Base-by-base conservation (phyloP, 1,139 yeast species). In the Nakaseomyces bracarensis region DNA sequence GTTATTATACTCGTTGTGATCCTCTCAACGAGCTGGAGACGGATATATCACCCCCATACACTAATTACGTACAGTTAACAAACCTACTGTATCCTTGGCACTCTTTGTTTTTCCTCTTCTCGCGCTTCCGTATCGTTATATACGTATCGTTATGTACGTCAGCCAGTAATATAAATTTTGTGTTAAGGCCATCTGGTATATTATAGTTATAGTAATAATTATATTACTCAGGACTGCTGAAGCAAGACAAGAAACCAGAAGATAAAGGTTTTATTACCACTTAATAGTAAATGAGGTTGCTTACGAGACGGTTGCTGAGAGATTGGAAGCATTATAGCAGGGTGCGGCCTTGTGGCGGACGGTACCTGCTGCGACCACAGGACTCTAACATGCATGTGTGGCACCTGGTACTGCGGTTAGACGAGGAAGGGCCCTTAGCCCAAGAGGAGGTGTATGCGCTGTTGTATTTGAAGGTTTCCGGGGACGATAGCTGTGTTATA, bases 321-420 rank as follows among this genome's bases (percentile, higher is more conserved):
- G 64, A 58, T 20, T 59, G 63, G 64, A 60, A 58, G 36, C 46
- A 47, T 28, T 35, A 37, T 16, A 35, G 16, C 10, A 22, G 38
- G 14, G 30, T 16, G 29, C 58, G 3, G 35, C 13, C 21, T 4
- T 8, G 23, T 10, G 22, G 5, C 8, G 31, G 22, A 25, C 38
- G 11, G 40, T 57, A 42, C 36, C 41, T 46, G 42, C 37, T 58
- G 30, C 51, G 49, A 38, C 64, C 64, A 16, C 62, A 59, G 42
- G 64, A 60, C 33, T 50, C 60, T 3, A 56, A 60, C 42, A 31
- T 57, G 13, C 58, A 54, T 35, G 43, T 58, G 6, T 59, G 64
- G 64, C 59, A 58, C 44, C 39, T 58, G 30, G 53, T 58, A 2
- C 20, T 59, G 15, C 39, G 36, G 14, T 51, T 53, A 15, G 23